phyloP scores from a whole-genome alignment of 306 rosid genomes.

The Quercus variabilis region DNA sequence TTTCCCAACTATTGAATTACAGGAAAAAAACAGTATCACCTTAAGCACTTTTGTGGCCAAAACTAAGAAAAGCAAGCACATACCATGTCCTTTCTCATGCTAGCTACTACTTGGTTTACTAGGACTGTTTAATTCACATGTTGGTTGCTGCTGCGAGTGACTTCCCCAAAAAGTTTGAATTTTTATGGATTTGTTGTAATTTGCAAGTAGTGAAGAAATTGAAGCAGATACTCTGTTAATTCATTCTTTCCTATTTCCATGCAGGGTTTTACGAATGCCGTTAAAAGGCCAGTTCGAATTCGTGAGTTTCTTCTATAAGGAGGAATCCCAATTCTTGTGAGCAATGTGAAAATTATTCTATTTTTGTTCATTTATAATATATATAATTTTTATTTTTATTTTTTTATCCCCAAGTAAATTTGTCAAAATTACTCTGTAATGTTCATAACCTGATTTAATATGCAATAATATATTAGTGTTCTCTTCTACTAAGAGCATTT shows the following conservation, averaged over 20 bases:
- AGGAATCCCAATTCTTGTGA: conserved; percentile 10
- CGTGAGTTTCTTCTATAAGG: conserved; percentile 64
- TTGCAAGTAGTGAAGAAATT: neutral
- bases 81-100: neutral
- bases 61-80: neutral
- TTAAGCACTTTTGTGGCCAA: neutral
- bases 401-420: neutral
- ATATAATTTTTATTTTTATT: neutral
- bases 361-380: neutral
- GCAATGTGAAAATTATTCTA: neutral
- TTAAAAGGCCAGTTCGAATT: conserved; percentile 84
- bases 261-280: conserved; percentile 94
- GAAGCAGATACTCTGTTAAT: neutral
- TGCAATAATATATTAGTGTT: neutral
- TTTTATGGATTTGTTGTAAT: neutral
- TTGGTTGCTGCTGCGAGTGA: neutral
- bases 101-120: neutral
- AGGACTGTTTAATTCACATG: neutral
- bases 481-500: neutral
- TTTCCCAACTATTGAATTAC: too few relatives aligned
- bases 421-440: neutral
- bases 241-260: conserved; percentile 9
- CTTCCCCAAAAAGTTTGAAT: neutral
- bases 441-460: neutral
- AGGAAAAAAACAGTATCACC: neutral